These are phyloP conservation scores for Wakefieldia striispora DNA, from an alignment of 768 basidiomycete species.

Conservation along the genomic window DNA sequence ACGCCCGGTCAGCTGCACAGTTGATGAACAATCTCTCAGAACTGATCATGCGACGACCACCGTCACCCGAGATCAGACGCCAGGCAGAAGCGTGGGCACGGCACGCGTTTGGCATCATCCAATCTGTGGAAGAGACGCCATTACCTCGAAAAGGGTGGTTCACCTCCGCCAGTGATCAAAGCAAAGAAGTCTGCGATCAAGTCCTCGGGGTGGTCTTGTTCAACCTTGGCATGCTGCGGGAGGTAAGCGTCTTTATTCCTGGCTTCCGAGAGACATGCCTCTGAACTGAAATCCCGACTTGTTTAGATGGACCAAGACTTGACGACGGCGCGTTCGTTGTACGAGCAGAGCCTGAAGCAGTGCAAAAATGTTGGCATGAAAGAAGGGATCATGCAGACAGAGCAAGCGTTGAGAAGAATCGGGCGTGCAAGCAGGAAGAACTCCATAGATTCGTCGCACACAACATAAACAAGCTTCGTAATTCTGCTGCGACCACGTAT, in stretches of 20 bases:
- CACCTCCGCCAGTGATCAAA: slow-evolving; percentile 19
- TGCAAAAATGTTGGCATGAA: slow-evolving; percentile 30
- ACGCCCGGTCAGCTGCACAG: slow-evolving; percentile 36
- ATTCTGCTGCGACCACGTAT: no score
- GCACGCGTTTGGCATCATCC: slow-evolving; percentile 41
- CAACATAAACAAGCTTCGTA: neutral
- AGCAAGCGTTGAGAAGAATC: slow-evolving; percentile 33
- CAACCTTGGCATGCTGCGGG: slow-evolving; percentile 57
- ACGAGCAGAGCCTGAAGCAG: slow-evolving; percentile 32
- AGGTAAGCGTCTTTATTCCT: slow-evolving; percentile 25
- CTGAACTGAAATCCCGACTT: neutral
- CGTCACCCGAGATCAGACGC: slow-evolving; percentile 35
- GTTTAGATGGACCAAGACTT: slow-evolving; percentile 35
- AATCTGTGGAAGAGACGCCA: slow-evolving; percentile 22
- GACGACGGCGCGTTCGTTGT: slow-evolving; percentile 28
- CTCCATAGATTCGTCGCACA: neutral
- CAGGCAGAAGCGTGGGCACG: slow-evolving; percentile 63
- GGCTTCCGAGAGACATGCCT: neutral
- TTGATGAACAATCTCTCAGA: slow-evolving; percentile 50
- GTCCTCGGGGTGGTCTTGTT: slow-evolving; percentile 58
- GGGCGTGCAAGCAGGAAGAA: slow-evolving; percentile 1
- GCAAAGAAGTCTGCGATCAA: slow-evolving; percentile 47
- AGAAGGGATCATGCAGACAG: slow-evolving; percentile 36
- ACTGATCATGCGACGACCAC: slow-evolving; percentile 36
- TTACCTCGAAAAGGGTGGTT: slow-evolving; percentile 21